Conservation (phyloP, 2,329 filamentous ascomycete genomes). For the Xylariomycetidae sp. region DNA sequence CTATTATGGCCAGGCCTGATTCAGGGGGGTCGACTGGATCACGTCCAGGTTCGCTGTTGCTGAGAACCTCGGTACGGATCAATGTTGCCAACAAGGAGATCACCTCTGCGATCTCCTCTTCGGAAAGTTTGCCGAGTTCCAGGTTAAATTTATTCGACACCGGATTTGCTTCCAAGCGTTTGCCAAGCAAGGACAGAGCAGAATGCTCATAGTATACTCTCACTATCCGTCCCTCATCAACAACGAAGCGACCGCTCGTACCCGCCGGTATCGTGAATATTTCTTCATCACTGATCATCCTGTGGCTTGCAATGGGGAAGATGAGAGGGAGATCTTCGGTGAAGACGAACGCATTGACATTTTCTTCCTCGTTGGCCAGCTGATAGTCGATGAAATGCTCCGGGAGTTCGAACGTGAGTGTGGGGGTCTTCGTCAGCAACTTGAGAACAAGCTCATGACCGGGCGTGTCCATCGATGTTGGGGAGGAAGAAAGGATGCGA, state of each 20-base stretch:
- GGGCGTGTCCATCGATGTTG: conserved; percentile 25
- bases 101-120: conserved; percentile 64
- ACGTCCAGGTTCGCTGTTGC: conserved; percentile 17
- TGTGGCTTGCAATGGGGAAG: conserved; percentile 37
- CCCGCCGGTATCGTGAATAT: conserved; percentile 58
- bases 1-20: conserved; percentile 43
- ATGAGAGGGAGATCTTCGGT: conserved; percentile 60
- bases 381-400: conserved; percentile 66
- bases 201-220: conserved; percentile 76
- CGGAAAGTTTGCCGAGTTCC: conserved; percentile 47
- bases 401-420: conserved; percentile 73
- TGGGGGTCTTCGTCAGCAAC: conserved; percentile 63
- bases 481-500: conserved; percentile 53
- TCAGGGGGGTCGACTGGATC: conserved; percentile 19
- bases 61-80: conserved; percentile 47
- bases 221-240: conserved; percentile 69
- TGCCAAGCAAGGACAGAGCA: conserved; percentile 71
- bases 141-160: conserved; percentile 48
- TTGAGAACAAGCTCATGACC: conserved; percentile 45
- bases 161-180: conserved; percentile 63
- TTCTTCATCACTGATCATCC: conserved; percentile 38
- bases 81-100: conserved; percentile 69
- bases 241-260: conserved; percentile 67
- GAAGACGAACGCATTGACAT: conserved; percentile 71
- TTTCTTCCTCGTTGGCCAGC: conserved; percentile 78